A percentile compares a stretch with the other conserved stretches of the same genome.
phyloP scores from a whole-genome alignment of 106 monocot species.

The Chionographis japonica region DNA sequence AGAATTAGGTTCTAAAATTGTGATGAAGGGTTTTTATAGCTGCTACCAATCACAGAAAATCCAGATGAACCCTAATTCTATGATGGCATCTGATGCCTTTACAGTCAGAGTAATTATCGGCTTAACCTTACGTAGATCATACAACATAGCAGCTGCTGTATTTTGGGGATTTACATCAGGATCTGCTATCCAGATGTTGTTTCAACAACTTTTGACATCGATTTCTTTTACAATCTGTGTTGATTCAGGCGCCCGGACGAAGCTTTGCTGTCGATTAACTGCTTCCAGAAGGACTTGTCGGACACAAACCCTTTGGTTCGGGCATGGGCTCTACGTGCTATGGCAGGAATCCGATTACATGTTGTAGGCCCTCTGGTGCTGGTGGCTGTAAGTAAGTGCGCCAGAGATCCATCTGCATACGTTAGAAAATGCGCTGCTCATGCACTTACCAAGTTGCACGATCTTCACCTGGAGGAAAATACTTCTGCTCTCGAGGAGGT shows the following conservation, averaged over 20 bases:
- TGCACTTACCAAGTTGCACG: slow-evolving; percentile 82
- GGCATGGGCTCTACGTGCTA: slow-evolving; percentile 89
- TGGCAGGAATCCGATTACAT: slow-evolving; percentile 90
- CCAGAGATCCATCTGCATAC: slow-evolving; percentile 89
- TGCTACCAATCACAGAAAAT: too few species aligned
- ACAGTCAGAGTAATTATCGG: too few species aligned
- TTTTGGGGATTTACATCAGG: too few species aligned
- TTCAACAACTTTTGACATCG: too few species aligned
- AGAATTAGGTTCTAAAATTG: too few species aligned
- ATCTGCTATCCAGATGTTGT: not conserved
- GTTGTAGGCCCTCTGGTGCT: slow-evolving; percentile 70
- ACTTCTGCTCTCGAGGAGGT: slow-evolving; percentile 71
- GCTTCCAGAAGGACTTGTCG: slow-evolving; percentile 93
- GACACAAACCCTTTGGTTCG: slow-evolving; percentile 91
- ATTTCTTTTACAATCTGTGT: not conserved
- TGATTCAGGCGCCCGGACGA: slow-evolving; percentile 80
- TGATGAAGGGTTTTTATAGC: too few species aligned
- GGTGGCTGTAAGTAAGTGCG: slow-evolving; percentile 71
- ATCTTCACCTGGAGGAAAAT: slow-evolving; percentile 74
- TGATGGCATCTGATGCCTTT: too few species aligned
- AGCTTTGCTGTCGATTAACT: slow-evolving; percentile 92
- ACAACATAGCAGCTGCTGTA: too few species aligned
- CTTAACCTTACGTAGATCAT: too few species aligned
- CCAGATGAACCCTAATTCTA: too few species aligned
- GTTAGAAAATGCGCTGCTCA: slow-evolving; percentile 93